phyloP scores from a whole-genome alignment of 1,284 basidiomycete species.

The Pseudozyma pruni region DNA sequence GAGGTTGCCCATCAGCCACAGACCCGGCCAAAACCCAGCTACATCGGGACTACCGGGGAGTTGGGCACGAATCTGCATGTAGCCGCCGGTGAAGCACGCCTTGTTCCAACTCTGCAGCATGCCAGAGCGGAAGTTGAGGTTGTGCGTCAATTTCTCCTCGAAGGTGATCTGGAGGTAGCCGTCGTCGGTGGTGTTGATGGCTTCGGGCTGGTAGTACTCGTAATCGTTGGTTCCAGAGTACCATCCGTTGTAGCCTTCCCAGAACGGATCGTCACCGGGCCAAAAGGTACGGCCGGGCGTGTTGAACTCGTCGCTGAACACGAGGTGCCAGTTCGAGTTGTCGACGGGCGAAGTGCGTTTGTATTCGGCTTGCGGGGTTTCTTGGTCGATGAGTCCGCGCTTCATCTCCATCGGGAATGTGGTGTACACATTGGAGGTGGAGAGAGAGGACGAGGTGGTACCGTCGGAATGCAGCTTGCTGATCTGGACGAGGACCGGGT shows the following conservation, averaged over 20 bases:
- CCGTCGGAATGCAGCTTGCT: conserved; percentile 21
- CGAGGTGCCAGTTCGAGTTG: conserved; percentile 70
- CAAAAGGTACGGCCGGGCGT: conserved; percentile 74
- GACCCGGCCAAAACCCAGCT: too few relatives aligned
- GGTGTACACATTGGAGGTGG: conserved; percentile 13
- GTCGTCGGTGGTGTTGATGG: conserved; percentile 50
- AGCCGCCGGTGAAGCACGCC: conserved; percentile 64
- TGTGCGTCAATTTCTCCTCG: conserved; percentile 40
- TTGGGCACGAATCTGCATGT: too few relatives aligned
- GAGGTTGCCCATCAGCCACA: too few relatives aligned
- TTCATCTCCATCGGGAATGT: conserved; percentile 26
- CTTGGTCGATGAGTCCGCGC: conserved; percentile 54
- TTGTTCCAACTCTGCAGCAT: conserved; percentile 66
- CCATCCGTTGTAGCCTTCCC: conserved; percentile 57
- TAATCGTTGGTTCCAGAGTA: conserved; percentile 52
- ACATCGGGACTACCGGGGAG: too few relatives aligned
- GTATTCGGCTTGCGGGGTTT: conserved; percentile 27
- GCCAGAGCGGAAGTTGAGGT: conserved; percentile 59
- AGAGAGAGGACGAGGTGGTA: conserved; percentile 2
- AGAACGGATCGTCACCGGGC: conserved; percentile 64
- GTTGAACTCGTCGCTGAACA: conserved; percentile 79
- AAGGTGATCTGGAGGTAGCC: conserved; percentile 54
- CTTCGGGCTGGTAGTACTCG: conserved; percentile 66
- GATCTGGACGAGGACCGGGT: conserved; percentile 55
- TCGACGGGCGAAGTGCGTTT: conserved; percentile 27